Evolutionary conservation across 176 grass and related monocot genomes (phyloP), one percentile per base, ranked within the genome.

Genomic region (Bromus sterilis): DNA sequence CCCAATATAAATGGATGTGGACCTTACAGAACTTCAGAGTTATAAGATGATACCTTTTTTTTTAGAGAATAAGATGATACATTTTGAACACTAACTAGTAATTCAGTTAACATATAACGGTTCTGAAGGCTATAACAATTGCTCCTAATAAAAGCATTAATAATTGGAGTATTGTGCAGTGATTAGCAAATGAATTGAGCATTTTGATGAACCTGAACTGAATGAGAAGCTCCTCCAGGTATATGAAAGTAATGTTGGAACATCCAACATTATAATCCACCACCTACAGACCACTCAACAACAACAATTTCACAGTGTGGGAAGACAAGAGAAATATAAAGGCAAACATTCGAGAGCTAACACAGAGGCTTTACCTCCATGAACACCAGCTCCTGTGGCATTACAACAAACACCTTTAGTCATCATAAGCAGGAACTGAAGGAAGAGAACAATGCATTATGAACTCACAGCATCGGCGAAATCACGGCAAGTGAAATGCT

Each of bases 401-500:
- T 83, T 64, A 73, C 53, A 82, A 36, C 53, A 76, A 84, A 85
- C 42, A 69, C 29, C 34, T 58, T 88, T 7, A 77, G 66, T 82
- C 36, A 81, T 40, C 9, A 78, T 76, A 76, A 74, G 6, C 56
- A 81, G 88, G 11, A 21, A 29, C 66, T 25, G 7, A 37, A 68
- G 58, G 63, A 46, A 28, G 36, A 79, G 59, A 42, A 25, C 11
- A 35, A 56, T 71, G 36, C 28, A 36, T 26, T 21, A 61, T 9
- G 23, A 67, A 87, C 89, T 80, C 78, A 94, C 95, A 1, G 90
- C 92, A 41, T 79, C 62, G 26, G 71, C 80, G 23, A 94, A 94
- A 91, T 98, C 92, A 4, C 80, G 75, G 53, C 83, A 87, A 14
- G 90, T 98, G 88, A 98, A 98, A 85, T 98, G 92, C 85, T 94